Percentiles rank a stretch among this genome's conserved stretches.
Conservation (phyloP, 345 rosid species). For the Arabidopsis arenosa region DNA sequence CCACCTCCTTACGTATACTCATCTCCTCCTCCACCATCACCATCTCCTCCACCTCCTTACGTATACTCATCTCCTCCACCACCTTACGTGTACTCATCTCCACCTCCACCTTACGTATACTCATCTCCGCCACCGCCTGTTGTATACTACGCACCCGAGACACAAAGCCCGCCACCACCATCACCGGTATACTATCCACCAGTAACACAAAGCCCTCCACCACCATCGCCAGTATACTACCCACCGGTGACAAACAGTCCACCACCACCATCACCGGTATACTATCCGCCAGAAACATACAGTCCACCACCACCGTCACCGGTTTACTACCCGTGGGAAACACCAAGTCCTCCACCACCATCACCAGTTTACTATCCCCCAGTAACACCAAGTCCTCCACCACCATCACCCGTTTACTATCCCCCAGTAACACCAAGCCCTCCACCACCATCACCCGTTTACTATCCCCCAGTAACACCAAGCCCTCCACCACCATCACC, state of each 20-base stretch:
- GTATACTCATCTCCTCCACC: conserved; percentile 51
- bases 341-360: conserved; percentile 38
- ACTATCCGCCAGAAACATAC: background rate
- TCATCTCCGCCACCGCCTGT: conserved; percentile 52
- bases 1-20: conserved; percentile 49
- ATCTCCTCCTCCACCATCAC: conserved; percentile 37
- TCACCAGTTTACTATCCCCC: conserved; percentile 19
- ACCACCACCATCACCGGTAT: conserved; percentile 39
- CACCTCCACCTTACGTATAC: conserved; percentile 39
- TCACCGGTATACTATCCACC: conserved; percentile 31
- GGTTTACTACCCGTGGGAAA: conserved; percentile 19
- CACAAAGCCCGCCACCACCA: conserved; percentile 41
- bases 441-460: conserved; percentile 39
- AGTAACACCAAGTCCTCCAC: conserved; percentile 24
- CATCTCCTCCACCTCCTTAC: conserved; percentile 33
- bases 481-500: conserved; percentile 50
- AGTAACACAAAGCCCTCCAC: conserved; percentile 29
- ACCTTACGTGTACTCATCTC: conserved; percentile 37
- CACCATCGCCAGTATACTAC: conserved; percentile 32
- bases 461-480: conserved; percentile 2
- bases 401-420: conserved; percentile 32
- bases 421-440: conserved; percentile 22
- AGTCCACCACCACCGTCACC: conserved; percentile 46
- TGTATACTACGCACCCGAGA: conserved; percentile 38
- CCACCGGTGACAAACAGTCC: conserved; percentile 20